These are phyloP conservation scores for Camellia japonica DNA, from an alignment of 148 eudicot genomes.

Conservation along the genomic window DNA sequence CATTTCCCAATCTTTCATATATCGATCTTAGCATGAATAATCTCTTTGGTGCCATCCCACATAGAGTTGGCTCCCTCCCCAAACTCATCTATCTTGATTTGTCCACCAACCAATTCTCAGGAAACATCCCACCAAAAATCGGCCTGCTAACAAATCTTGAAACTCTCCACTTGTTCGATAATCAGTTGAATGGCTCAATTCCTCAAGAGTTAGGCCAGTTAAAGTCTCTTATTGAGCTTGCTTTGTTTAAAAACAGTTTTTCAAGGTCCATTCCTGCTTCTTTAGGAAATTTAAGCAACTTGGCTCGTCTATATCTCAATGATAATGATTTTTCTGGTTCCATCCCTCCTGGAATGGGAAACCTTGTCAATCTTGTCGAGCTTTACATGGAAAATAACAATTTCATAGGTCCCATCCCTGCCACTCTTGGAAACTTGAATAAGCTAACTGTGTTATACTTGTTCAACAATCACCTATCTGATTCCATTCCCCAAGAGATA, in stretches of 20 bases:
- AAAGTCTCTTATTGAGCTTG: slow-evolving; percentile 1
- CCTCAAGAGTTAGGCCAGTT: slow-evolving; percentile 12
- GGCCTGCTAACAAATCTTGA: slow-evolving; percentile 30
- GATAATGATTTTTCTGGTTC: neutral
- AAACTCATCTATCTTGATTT: slow-evolving; percentile 4
- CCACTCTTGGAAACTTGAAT: too few species aligned
- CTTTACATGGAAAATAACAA: too few species aligned
- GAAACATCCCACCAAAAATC: slow-evolving; percentile 33
- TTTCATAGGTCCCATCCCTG: too few species aligned
- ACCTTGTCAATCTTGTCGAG: too few species aligned
- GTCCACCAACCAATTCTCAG: slow-evolving; percentile 28
- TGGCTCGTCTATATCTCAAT: neutral
- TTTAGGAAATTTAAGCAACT: too few species aligned
- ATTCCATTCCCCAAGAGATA: too few species aligned
- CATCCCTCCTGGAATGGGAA: slow-evolving; percentile 16
- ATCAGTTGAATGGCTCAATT: slow-evolving; percentile 18
- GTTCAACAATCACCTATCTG: too few species aligned
- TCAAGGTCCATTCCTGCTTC: too few species aligned
- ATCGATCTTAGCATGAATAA: slow-evolving; percentile 41
- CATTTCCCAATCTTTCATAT: slow-evolving; percentile 27
- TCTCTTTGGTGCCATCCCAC: slow-evolving; percentile 22
- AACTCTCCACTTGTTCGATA: slow-evolving; percentile 22
- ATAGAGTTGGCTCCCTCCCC: neutral
- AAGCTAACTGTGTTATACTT: too few species aligned
- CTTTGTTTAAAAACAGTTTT: neutral